phyloP scores from a whole-genome alignment of 2,329 filamentous ascomycete species.

The Lizonia empirigonia region DNA sequence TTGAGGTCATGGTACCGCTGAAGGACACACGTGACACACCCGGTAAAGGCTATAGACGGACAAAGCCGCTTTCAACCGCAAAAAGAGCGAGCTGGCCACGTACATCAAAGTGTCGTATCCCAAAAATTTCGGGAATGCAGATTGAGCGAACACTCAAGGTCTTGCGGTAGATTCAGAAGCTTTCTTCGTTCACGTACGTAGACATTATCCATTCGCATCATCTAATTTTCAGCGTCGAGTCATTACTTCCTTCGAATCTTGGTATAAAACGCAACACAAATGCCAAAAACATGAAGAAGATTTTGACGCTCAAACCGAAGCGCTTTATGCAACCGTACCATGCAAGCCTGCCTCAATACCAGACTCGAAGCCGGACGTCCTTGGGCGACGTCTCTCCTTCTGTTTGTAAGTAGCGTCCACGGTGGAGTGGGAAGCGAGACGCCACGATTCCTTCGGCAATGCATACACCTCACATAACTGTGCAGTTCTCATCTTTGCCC shows the following conservation, averaged over 20 bases:
- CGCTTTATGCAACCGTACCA: conserved; percentile 29
- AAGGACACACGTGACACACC: conserved; percentile 1
- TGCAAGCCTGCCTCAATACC: conserved; percentile 22
- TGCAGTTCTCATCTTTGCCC: conserved; percentile 47
- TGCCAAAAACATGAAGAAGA: conserved; percentile 14
- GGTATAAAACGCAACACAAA: conserved; percentile 21
- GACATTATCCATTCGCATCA: conserved; percentile 7
- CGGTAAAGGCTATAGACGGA: conserved; percentile 14
- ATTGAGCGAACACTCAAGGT: too few relatives aligned
- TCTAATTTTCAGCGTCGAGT: conserved; percentile 2
- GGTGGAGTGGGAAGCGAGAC: neutral
- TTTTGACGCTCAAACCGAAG: conserved; percentile 22
- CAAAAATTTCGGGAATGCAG: too few relatives aligned
- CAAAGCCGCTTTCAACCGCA: conserved; percentile 15
- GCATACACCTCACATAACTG: conserved; percentile 40
- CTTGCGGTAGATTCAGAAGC: too few relatives aligned
- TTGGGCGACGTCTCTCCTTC: neutral
- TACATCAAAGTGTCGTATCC: neutral
- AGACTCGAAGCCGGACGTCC: conserved; percentile 8
- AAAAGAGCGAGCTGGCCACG: neutral
- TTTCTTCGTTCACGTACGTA: too few relatives aligned
- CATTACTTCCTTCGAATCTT: conserved; percentile 9
- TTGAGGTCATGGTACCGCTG: conserved; percentile 2
- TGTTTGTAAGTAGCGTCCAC: neutral
- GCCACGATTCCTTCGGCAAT: neutral